Conservation (phyloP, 495 filamentous ascomycete genomes). For the Penicillium ucsense region DNA sequence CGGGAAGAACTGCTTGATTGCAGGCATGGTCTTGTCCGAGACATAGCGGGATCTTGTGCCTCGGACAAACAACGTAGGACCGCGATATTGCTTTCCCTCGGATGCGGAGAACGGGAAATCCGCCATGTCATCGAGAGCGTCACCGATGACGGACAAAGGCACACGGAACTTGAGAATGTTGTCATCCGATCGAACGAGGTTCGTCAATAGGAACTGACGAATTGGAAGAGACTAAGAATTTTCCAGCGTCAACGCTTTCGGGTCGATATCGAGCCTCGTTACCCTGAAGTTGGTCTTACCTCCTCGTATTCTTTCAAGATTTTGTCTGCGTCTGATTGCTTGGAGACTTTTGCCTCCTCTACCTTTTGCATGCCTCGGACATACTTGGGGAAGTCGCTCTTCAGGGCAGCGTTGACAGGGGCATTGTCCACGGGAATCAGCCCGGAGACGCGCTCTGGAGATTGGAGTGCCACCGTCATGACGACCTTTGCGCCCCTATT, state of each 20-base stretch:
- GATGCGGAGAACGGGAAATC: slow-evolving; percentile 73
- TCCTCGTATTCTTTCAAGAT: slow-evolving; percentile 72
- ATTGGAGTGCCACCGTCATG: slow-evolving; percentile 73
- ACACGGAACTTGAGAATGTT: slow-evolving; percentile 46
- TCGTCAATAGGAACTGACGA: slow-evolving; percentile 91
- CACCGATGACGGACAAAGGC: slow-evolving; percentile 47
- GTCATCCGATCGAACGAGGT: slow-evolving; percentile 50
- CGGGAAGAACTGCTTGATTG: slow-evolving; percentile 86
- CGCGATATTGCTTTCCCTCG: slow-evolving; percentile 48
- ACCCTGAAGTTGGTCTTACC: slow-evolving; percentile 20
- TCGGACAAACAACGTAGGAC: slow-evolving; percentile 72
- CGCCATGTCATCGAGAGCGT: slow-evolving; percentile 51
- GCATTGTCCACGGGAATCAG: slow-evolving; percentile 89
- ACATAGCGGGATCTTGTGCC: slow-evolving; percentile 81
- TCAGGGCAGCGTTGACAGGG: slow-evolving; percentile 66
- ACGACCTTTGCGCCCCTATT: slow-evolving; percentile 85
- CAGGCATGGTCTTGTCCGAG: slow-evolving; percentile 74
- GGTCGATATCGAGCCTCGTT: neutral
- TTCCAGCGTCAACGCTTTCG: slow-evolving; percentile 2
- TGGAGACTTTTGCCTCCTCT: slow-evolving; percentile 49
- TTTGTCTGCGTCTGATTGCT: slow-evolving; percentile 66
- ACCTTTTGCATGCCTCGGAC: slow-evolving; percentile 77
- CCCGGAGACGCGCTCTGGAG: slow-evolving; percentile 52
- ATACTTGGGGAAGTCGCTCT: slow-evolving; percentile 69
- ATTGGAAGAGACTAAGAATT: slow-evolving; percentile 52